These are phyloP conservation scores for Anastatica hierochuntica DNA, from an alignment of 345 rosid species.

Conservation along the genomic window DNA sequence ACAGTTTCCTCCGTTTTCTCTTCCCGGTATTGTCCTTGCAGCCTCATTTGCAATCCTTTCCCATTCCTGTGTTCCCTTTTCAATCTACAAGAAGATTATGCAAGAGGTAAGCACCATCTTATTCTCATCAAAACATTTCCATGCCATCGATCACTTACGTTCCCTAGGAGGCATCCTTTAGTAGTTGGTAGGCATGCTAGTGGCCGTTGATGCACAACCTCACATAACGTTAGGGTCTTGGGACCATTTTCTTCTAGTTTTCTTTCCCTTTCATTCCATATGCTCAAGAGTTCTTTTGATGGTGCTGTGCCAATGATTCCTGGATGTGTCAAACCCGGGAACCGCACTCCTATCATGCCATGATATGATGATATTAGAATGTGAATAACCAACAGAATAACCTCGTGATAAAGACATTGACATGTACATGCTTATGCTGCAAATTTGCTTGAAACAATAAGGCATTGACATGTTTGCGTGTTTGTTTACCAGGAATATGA, in stretches of 20 bases:
- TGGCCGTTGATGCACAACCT: constrained; percentile 78
- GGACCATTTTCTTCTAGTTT: constrained; percentile 55
- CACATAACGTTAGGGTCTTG: constrained; percentile 43
- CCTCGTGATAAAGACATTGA: too few relatives aligned
- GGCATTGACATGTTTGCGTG: not conserved
- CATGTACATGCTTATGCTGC: not conserved
- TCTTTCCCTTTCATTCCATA: constrained; percentile 81
- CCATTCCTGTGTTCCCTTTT: constrained; percentile 61
- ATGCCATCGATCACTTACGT: constrained; percentile 24
- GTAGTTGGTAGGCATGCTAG: constrained; percentile 62
- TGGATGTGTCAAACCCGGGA: constrained; percentile 85
- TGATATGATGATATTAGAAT: too few relatives aligned
- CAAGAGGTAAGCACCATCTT: not conserved
- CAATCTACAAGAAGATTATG: constrained; percentile 33
- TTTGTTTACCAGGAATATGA: constrained; percentile 59
- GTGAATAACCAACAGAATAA: too few relatives aligned
- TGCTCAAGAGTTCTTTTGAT: constrained; percentile 58
- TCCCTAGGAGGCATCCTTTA: constrained; percentile 68
- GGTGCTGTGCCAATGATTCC: constrained; percentile 88
- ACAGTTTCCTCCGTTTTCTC: constrained; percentile 97
- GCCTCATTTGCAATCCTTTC: constrained; percentile 64
- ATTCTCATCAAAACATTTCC: too few relatives aligned
- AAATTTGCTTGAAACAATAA: not conserved
- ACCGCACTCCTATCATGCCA: constrained; percentile 50
- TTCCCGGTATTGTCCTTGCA: constrained; percentile 81